Conservation (phyloP, 2,329 filamentous ascomycete genomes). For the Paramyrothecium roridum region DNA sequence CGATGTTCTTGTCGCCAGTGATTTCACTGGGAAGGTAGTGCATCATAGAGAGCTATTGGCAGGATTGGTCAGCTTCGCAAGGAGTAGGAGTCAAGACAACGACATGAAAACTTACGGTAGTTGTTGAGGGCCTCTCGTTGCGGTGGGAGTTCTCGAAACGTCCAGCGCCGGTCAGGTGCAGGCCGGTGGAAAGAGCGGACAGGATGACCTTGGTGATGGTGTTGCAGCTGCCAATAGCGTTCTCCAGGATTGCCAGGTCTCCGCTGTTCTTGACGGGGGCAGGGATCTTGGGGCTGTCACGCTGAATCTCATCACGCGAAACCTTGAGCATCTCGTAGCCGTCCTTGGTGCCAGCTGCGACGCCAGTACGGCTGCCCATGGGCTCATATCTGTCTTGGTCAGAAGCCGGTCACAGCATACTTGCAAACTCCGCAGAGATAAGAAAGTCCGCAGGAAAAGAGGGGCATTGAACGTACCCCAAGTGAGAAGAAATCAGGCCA, state of each 20-base stretch:
- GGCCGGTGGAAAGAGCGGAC: conserved; percentile 44
- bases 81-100: background rate
- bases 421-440: background rate
- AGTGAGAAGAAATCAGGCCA: conserved; percentile 49
- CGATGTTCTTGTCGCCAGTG: conserved; percentile 37
- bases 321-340: conserved; percentile 54
- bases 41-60: conserved; percentile 44
- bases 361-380: conserved; percentile 44
- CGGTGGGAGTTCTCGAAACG: conserved; percentile 50
- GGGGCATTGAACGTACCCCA: conserved; percentile 33
- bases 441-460: no score
- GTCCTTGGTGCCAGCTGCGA: conserved; percentile 43
- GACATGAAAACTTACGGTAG: conserved; percentile 23
- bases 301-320: conserved; percentile 47
- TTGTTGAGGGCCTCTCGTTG: conserved; percentile 45
- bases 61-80: background rate
- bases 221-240: conserved; percentile 47
- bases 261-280: conserved; percentile 44
- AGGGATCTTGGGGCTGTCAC: conserved; percentile 41
- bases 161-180: conserved; percentile 39
- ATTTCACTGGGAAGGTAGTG: conserved; percentile 48
- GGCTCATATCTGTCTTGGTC: conserved; percentile 39
- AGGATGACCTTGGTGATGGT: conserved; percentile 48
- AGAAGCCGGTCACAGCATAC: background rate
- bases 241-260: conserved; percentile 45